phyloP scores from a whole-genome alignment of 2,329 filamentous ascomycete genomes.

The Nigrospora osmanthi region DNA sequence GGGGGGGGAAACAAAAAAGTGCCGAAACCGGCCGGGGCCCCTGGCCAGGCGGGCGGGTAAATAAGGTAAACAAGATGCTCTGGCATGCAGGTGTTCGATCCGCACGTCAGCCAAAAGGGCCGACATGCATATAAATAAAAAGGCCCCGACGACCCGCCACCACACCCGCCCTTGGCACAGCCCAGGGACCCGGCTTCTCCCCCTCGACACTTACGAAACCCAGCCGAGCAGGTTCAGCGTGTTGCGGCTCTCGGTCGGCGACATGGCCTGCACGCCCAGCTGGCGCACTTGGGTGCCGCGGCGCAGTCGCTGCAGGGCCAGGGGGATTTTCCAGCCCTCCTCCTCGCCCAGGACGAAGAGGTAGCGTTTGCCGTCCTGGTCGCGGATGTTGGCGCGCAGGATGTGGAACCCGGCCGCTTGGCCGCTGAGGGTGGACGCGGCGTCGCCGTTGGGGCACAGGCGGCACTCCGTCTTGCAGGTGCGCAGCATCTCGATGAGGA shows the following conservation, averaged over 20 bases:
- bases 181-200: too few species aligned
- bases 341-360: slow-evolving; percentile 57
- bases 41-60: too few species aligned
- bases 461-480: slow-evolving; percentile 58
- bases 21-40: too few species aligned
- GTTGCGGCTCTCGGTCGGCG: slow-evolving; percentile 42
- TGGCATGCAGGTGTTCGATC: too few species aligned
- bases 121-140: too few species aligned
- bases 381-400: slow-evolving; percentile 54
- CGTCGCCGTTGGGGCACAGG: slow-evolving; percentile 40
- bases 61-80: too few species aligned
- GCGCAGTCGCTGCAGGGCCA: slow-evolving; percentile 52
- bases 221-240: slow-evolving; percentile 54
- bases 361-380: slow-evolving; percentile 59
- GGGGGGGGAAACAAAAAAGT: too few species aligned
- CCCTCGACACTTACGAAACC: slow-evolving; percentile 13
- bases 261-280: slow-evolving; percentile 50
- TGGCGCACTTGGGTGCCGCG: slow-evolving; percentile 52
- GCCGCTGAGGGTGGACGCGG: slow-evolving; percentile 30
- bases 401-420: slow-evolving; percentile 53
- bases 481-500: slow-evolving; percentile 48
- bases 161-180: too few species aligned
- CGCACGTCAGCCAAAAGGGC: too few species aligned
- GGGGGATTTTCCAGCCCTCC: slow-evolving; percentile 61
- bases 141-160: too few species aligned